phyloP scores from a whole-genome alignment of 371 early-diverging fungal species.

The Actinomortierella wolfii region DNA sequence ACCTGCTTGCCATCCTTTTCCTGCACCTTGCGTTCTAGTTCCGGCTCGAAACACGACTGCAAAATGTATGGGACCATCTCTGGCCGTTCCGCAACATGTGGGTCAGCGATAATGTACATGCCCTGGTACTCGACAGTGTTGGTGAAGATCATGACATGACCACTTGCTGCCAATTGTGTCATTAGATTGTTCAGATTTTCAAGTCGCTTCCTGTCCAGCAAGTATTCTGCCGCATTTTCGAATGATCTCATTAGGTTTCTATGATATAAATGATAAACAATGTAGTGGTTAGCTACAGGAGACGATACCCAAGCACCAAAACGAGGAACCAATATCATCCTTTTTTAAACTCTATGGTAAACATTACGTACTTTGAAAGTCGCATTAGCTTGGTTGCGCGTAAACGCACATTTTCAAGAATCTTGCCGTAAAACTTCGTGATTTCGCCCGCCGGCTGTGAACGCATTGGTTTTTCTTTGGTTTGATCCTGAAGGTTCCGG shows the following conservation, averaged over 20 bases:
- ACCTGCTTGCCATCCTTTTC: conserved; percentile 21
- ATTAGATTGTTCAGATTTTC: conserved; percentile 57
- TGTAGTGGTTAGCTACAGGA: background rate
- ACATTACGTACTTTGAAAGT: conserved; percentile 55
- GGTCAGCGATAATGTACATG: conserved; percentile 63
- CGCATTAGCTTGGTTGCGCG: conserved; percentile 67
- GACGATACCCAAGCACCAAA: conserved; percentile 5
- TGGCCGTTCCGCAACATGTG: conserved; percentile 37
- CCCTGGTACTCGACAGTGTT: conserved; percentile 67
- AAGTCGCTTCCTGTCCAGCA: conserved; percentile 52
- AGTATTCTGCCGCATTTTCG: conserved; percentile 79
- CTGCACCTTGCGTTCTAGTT: conserved; percentile 1
- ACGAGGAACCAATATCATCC: background rate
- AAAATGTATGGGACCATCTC: conserved; percentile 30
- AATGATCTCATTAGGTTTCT: conserved; percentile 69
- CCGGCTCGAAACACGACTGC: conserved; percentile 31
- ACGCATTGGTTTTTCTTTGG: conserved; percentile 29
- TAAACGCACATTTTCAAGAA: conserved; percentile 69
- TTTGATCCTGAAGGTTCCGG: conserved; percentile 38
- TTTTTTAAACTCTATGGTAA: background rate
- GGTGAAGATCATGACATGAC: conserved; percentile 73
- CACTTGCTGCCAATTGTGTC: conserved; percentile 62
- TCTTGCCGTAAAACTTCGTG: conserved; percentile 61
- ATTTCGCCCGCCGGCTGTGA: conserved; percentile 51
- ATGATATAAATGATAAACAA: background rate